These are phyloP conservation scores for Paragyromitra xinjiangensis DNA, from an alignment of 495 filamentous ascomycete species.

Conservation along the genomic window DNA sequence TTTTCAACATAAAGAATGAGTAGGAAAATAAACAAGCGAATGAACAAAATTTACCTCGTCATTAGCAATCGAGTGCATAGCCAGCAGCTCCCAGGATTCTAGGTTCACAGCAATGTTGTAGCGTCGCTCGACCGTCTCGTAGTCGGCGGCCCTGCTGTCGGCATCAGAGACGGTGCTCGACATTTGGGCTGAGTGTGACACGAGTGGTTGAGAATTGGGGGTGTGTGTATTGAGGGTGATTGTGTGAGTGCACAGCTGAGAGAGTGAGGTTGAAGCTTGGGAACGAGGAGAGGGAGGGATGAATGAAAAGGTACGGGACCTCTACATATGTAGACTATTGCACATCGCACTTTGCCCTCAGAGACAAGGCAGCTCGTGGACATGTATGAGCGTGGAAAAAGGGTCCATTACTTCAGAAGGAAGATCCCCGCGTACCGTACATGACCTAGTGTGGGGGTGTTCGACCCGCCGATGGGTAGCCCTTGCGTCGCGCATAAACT, in stretches of 20 bases:
- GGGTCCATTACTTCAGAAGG: constrained; percentile 11
- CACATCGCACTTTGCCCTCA: constrained; percentile 34
- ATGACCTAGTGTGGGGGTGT: constrained; percentile 39
- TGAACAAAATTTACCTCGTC: constrained; percentile 49
- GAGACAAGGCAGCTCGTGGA: constrained; percentile 12
- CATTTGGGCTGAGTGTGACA: constrained; percentile 32
- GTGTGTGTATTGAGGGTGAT: constrained; percentile 8
- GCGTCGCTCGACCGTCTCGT: constrained; percentile 56
- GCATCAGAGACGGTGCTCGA: constrained; percentile 53
- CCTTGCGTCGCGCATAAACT: constrained; percentile 38
- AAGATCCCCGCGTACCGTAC: constrained; percentile 30
- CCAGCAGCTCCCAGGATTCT: constrained; percentile 57
- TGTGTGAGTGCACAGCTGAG: constrained; percentile 16
- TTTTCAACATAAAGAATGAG: constrained; percentile 5
- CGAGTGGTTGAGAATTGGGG: not conserved
- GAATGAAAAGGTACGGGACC: constrained; percentile 24
- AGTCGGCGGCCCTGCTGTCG: constrained; percentile 54
- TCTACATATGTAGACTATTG: constrained; percentile 42
- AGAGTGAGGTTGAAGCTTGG: constrained; percentile 24
- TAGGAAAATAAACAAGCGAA: constrained; percentile 2
- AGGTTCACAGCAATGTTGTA: constrained; percentile 56
- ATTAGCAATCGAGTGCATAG: constrained; percentile 57
- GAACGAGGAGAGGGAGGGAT: not conserved
- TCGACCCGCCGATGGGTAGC: constrained; percentile 9
- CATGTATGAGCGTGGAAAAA: constrained; percentile 11